Evolutionary conservation across 1,284 basidiomycete genomes (phyloP).

Genomic region (Apiotrichum veenhuisii): DNA sequence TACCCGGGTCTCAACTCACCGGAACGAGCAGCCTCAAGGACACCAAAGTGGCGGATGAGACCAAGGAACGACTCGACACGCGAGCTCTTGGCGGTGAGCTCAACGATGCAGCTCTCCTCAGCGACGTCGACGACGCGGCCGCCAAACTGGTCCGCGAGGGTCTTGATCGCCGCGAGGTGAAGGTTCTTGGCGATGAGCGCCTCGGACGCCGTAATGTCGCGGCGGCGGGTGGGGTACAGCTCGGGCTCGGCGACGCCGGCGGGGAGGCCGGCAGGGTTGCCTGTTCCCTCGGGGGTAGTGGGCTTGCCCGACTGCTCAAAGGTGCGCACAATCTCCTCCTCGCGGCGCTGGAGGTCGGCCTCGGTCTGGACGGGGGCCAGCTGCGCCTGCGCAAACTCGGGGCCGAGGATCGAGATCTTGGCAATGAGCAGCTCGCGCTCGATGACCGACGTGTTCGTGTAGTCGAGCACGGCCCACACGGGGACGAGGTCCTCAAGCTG

Average conservation of each 20-base stretch:
- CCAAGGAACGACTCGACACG: slow-evolving; percentile 91
- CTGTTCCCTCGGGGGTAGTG: slow-evolving; percentile 17
- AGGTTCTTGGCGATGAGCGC: slow-evolving; percentile 85
- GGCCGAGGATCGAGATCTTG: slow-evolving; percentile 93
- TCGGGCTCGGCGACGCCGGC: slow-evolving; percentile 57
- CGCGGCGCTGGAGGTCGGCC: slow-evolving; percentile 16
- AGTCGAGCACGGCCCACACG: slow-evolving; percentile 95
- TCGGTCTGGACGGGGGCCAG: slow-evolving; percentile 72
- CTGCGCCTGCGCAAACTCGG: slow-evolving; percentile 92
- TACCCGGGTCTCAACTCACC: slow-evolving; percentile 56
- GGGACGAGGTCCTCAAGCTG: slow-evolving; percentile 94
- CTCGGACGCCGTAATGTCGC: slow-evolving; percentile 58
- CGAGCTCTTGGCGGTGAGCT: slow-evolving; percentile 86
- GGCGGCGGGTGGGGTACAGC: slow-evolving; percentile 28
- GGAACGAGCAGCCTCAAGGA: slow-evolving; percentile 87
- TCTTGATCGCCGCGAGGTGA: slow-evolving; percentile 79
- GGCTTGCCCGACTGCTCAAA: slow-evolving; percentile 11
- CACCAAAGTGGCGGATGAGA: slow-evolving; percentile 88
- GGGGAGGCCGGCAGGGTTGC: slow-evolving; percentile 62
- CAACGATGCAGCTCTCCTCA: slow-evolving; percentile 90
- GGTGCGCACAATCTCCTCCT: slow-evolving; percentile 21
- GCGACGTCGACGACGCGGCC: slow-evolving; percentile 93
- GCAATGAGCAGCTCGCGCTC: slow-evolving; percentile 82
- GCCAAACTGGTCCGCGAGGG: slow-evolving; percentile 82
- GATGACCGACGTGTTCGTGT: slow-evolving; percentile 84